phyloP scores from a whole-genome alignment of 495 filamentous ascomycete species.

The Neurospora intermedia region DNA sequence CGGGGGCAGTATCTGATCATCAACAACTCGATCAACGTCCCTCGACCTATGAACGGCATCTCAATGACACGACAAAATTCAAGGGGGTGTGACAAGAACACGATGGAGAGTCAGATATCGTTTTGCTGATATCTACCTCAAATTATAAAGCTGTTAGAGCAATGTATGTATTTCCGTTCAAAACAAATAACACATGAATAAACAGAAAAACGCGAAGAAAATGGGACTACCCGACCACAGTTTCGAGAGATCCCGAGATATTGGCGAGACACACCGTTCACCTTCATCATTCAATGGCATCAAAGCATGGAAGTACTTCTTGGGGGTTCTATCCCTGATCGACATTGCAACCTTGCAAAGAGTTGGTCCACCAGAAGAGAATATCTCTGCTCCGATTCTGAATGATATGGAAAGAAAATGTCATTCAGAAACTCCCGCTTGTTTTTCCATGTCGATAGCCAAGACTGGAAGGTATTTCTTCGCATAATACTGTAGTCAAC shows the following conservation, averaged over 20 bases:
- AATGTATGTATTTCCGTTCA: too few species aligned
- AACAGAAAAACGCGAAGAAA: too few species aligned
- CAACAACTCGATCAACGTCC: background rate
- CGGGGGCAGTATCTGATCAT: background rate
- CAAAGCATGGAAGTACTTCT: background rate
- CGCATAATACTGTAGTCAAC: too few species aligned
- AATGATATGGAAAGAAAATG: background rate
- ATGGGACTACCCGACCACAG: background rate
- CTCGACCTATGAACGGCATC: background rate
- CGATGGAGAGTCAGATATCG: background rate
- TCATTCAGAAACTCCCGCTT: background rate
- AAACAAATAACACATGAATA: too few species aligned
- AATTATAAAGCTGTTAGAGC: background rate
- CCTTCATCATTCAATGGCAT: background rate
- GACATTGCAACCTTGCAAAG: background rate
- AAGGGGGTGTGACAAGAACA: background rate
- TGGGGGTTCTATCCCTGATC: background rate
- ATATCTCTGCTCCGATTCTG: background rate
- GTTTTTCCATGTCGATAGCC: background rate
- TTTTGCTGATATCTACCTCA: background rate
- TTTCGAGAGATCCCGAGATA: background rate
- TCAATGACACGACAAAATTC: too few species aligned
- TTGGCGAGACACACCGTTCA: background rate
- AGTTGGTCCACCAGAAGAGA: background rate
- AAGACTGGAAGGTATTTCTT: background rate